Conservation (phyloP, 306 rosid genomes). For the Citrullus mucosospermus region DNA sequence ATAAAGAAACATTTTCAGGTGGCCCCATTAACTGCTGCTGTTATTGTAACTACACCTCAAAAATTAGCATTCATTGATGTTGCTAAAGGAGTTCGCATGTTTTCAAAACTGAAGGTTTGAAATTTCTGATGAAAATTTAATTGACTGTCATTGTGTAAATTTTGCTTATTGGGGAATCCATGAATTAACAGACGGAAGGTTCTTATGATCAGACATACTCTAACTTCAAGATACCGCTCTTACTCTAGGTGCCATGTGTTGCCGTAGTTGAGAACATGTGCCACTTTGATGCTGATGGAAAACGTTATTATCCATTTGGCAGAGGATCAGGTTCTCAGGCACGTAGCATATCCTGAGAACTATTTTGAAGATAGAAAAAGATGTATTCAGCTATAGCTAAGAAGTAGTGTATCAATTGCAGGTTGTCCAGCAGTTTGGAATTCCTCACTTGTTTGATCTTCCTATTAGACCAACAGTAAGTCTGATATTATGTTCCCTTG, state of each 20-base stretch:
- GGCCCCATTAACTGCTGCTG: slow-evolving; percentile 90
- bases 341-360: slow-evolving; percentile 14
- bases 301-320: slow-evolving; percentile 86
- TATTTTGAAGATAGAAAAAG: not conserved
- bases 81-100: slow-evolving; percentile 99
- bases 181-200: not conserved
- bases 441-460: slow-evolving; percentile 91
- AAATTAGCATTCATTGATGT: slow-evolving; percentile 94
- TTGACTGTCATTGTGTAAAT: not conserved
- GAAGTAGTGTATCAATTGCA: slow-evolving; percentile 16
- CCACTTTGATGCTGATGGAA: slow-evolving; percentile 96
- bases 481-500: slow-evolving; percentile 6
- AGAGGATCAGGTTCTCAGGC: slow-evolving; percentile 95
- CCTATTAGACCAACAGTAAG: slow-evolving; percentile 91
- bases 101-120: slow-evolving; percentile 90
- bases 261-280: slow-evolving; percentile 98
- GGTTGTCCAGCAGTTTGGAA: slow-evolving; percentile 96
- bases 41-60: slow-evolving; percentile 95
- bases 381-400: not conserved
- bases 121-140: not conserved
- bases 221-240: slow-evolving; percentile 1
- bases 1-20: slow-evolving; percentile 38
- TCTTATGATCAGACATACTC: not conserved
- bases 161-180: not conserved
- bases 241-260: slow-evolving; percentile 81